Evolutionary conservation across 441 rosid genomes (phyloP), one percentile per base, ranked within the genome.

Genomic region (Erodium texanum): DNA sequence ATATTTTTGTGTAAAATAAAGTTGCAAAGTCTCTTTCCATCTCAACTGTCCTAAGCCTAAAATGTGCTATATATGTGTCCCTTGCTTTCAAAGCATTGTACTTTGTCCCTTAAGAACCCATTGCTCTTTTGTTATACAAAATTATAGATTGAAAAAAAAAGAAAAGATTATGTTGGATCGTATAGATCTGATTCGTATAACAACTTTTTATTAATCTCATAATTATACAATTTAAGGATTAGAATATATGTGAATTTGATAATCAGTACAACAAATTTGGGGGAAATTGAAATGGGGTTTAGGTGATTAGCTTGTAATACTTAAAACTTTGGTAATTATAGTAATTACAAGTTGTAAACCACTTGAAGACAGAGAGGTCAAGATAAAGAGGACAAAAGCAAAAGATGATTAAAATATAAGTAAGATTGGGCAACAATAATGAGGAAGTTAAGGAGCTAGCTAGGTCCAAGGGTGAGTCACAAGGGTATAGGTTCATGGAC

Each of bases 21-120:
- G 86, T 77, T 85, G 82, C 65, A 29, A 77, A 56, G 82, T 81
- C 88, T n/a, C 64, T 79, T 85, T 81, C 79, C 7, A 70, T 68
- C 74, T 68, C 3, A 19, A 54, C 19, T 54, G 62, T 20, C 52
- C 19, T 18, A 19, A 19, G 24, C 62, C 23, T 20, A 19, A 19
- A 54, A 54, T 54, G 22, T 18, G 12, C 23, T 22, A 43, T 32
- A 24, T 59, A 58, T 34, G 16, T 64, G 38, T 80, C 73, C 81
- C 83, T 83, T 85, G 80, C 75, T 77, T 77, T 75, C 79, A 77
- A 83, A 79, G 82, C 84, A 67, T 75, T 73, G 76, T 61, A 1
- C 24, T 36, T 22, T 71, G 50, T 48, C 8, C 14, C 20, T 59
- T 67, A n/a, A 14, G 54, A 50, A 52, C 70, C 23, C 15, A 50